Evolutionary conservation across 352 stramenopile genomes (phyloP), one percentile per base, ranked within the genome.

Genomic region (Globisporangium recalcitrans): DNA sequence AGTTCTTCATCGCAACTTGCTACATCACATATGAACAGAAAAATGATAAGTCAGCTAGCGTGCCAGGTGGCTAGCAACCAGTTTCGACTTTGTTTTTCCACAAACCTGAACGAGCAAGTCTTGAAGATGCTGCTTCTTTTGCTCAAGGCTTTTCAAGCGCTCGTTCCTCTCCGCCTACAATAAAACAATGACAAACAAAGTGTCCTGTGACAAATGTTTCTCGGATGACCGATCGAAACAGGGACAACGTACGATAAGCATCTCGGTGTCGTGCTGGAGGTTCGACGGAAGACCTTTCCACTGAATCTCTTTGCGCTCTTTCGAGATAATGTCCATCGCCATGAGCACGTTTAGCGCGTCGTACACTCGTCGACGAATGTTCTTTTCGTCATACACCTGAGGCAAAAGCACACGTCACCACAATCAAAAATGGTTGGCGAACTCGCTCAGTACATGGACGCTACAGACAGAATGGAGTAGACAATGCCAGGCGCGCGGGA

Each of bases 271-370:
- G 47, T 96, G 80, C 56, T 95, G 77, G 27, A 90, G 63, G 71
- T 88, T 93, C 38, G 79, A 86, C 19, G 82, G 83, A 36, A 95
- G 73, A 6, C 81, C 88, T 68, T 84, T 93, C 85, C 82, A 97
- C 40, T 77, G 75, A 65, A 93, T 98, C 58, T 97, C 85, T 64
- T 98, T 97, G 24, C 96, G 96, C 60, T 98, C 94, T 73, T 98
- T 98, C 29, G 84, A 93, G 58, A 99, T 98, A 56, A 99, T 98
- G 52, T 98, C 95, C 92, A 98, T 98, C 13, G 96, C 96, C 92
- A 98, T 98, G 26, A 99, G 74, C 16, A 99, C 96, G 69, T 99
- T 98, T 14, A 99, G 73, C 31, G 95, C 96, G 65, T 99, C 96
- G 62, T 98, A 99, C 7, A 98, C 95, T 54, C 96, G 88, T 21